phyloP scores from a whole-genome alignment of 1,139 yeast species.

The Hansenula sp. region DNA sequence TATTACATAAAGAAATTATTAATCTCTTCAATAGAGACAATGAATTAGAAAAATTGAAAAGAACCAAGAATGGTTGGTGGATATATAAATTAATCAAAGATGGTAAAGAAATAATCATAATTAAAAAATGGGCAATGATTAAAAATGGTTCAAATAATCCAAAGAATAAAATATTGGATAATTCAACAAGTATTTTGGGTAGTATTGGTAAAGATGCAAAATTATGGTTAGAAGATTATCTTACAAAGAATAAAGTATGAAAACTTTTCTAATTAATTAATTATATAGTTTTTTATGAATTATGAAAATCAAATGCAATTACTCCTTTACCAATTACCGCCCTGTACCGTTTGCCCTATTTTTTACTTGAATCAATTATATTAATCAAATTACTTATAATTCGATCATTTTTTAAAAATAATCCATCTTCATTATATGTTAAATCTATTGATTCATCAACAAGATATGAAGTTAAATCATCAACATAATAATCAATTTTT shows the following conservation, averaged over 20 bases:
- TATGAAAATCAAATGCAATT: no score
- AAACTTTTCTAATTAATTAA: neutral
- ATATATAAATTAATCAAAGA: slow-evolving; percentile 9
- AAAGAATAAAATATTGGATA: neutral
- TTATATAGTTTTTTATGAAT: no score
- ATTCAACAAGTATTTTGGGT: slow-evolving; percentile 15
- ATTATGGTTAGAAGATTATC: slow-evolving; percentile 15
- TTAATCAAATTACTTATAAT: neutral
- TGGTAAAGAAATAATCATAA: slow-evolving; percentile 10
- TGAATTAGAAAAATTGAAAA: slow-evolving; percentile 15
- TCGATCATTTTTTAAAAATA: neutral
- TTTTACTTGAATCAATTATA: neutral
- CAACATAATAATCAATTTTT: slow-evolving; percentile 2
- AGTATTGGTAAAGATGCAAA: slow-evolving; percentile 19
- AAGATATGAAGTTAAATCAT: neutral
- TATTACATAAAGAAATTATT: slow-evolving; percentile 16
- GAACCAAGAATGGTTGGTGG: slow-evolving; percentile 23
- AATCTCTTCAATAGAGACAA: slow-evolving; percentile 2
- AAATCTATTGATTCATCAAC: neutral
- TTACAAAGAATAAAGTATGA: neutral
- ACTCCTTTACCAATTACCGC: neutral
- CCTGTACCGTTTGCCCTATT: neutral
- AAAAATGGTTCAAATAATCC: neutral
- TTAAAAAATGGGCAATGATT: slow-evolving; percentile 13
- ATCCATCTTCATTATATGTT: slow-evolving; percentile 1